phyloP scores from a whole-genome alignment of 192 early-diverging fungal species.

The Podila horticola region DNA sequence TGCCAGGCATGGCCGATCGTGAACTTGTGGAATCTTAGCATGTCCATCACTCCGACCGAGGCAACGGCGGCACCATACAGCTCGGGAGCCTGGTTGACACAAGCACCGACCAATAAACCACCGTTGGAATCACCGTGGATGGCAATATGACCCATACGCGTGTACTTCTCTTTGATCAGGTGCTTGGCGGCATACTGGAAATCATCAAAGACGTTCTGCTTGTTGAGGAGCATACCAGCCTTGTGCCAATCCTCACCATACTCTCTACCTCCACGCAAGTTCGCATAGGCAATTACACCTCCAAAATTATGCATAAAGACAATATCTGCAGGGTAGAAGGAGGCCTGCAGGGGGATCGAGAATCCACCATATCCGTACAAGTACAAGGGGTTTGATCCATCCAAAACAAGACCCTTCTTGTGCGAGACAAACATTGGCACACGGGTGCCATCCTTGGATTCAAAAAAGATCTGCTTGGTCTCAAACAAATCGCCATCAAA shows the following conservation, averaged over 20 bases:
- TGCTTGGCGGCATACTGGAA: constrained; percentile 76
- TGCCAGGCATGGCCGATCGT: constrained; percentile 79
- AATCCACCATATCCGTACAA: constrained; percentile 81
- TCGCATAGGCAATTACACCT: constrained; percentile 69
- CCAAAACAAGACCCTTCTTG: constrained; percentile 59
- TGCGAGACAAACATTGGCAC: constrained; percentile 75
- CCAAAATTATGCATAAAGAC: constrained; percentile 64
- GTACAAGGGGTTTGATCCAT: constrained; percentile 65
- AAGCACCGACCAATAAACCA: constrained; percentile 73
- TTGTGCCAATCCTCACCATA: constrained; percentile 64
- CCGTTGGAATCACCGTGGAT: constrained; percentile 80
- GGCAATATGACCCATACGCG: constrained; percentile 59
- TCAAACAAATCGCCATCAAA: constrained; percentile 60
- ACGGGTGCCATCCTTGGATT: constrained; percentile 70
- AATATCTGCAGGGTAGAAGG: constrained; percentile 38
- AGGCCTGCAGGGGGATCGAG: constrained; percentile 60
- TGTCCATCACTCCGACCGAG: constrained; percentile 78
- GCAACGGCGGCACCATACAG: constrained; percentile 72
- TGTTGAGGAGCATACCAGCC: constrained; percentile 63
- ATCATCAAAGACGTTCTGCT: constrained; percentile 83
- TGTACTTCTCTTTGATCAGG: constrained; percentile 66
- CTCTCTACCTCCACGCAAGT: constrained; percentile 79
- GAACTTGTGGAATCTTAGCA: constrained; percentile 82
- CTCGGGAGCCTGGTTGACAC: constrained; percentile 79
- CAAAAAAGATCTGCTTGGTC: constrained; percentile 73